Conservation (phyloP, 441 rosid species). For the Bruguiera hainesii region DNA sequence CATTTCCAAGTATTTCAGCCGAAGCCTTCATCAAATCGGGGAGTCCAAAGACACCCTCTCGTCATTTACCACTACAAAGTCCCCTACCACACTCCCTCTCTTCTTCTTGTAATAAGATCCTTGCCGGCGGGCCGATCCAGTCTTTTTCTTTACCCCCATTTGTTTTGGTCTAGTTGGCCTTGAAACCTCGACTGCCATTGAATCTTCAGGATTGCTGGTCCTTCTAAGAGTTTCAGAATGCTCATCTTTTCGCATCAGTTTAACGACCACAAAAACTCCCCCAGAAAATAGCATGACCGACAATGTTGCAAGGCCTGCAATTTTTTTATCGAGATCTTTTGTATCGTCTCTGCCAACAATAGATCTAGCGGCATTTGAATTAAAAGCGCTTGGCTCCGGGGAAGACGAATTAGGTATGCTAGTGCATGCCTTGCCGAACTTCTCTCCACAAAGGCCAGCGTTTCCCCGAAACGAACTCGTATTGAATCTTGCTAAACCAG, state of each 20-base stretch:
- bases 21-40: conserved; percentile 68
- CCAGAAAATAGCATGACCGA: conserved; percentile 30
- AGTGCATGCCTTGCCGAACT: conserved; percentile 29
- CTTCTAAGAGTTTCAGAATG: conserved; percentile 8
- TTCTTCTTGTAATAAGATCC: conserved; percentile 12
- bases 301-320: conserved; percentile 33
- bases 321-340: conserved; percentile 10
- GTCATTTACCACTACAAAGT: conserved; percentile 46
- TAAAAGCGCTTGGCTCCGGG: background rate
- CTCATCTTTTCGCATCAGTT: conserved; percentile 25
- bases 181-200: conserved; percentile 27
- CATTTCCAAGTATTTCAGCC: conserved; percentile 71
- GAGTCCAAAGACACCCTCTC: conserved; percentile 61
- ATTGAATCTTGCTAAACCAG: conserved; percentile 39
- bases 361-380: background rate
- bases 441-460: conserved; percentile 48
- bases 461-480: conserved; percentile 45
- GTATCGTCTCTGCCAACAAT: background rate
- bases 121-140: conserved; percentile 15
- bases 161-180: conserved; percentile 20
- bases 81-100: conserved; percentile 15
- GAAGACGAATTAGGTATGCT: background rate
- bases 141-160: conserved; percentile 19
- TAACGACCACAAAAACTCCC: conserved; percentile 21
- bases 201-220: conserved; percentile 2